Evolutionary conservation across 1,284 basidiomycete species (phyloP).

Genomic region (Heliocybe sulcata): DNA sequence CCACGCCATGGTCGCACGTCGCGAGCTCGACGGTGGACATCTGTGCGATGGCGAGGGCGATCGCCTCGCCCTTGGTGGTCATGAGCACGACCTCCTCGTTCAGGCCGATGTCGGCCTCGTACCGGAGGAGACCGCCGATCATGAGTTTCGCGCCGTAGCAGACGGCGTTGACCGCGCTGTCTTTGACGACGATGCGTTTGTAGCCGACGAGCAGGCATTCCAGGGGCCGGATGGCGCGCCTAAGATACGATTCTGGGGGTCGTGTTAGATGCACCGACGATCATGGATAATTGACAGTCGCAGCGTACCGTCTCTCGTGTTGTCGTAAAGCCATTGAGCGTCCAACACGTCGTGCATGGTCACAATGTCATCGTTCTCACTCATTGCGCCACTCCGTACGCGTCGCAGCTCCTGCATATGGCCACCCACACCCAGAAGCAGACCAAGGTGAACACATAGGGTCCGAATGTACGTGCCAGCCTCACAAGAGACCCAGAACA

Average conservation of each 20-base stretch:
- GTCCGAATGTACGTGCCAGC: slow-evolving; percentile 99
- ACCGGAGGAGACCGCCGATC: slow-evolving; percentile 97
- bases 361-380: slow-evolving; percentile 97
- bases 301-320: slow-evolving; percentile 82
- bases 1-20: slow-evolving; percentile 98
- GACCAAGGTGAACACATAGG: slow-evolving; percentile 94
- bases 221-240: slow-evolving; percentile 90
- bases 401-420: slow-evolving; percentile 99
- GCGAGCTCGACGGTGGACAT: slow-evolving; percentile 99
- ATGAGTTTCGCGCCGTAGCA: slow-evolving; percentile 99
- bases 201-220: slow-evolving; percentile 94
- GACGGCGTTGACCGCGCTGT: slow-evolving; percentile 98
- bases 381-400: slow-evolving; percentile 93
- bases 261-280: slow-evolving; percentile 5
- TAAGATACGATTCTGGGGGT: slow-evolving; percentile 84
- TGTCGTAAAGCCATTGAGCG: slow-evolving; percentile 98
- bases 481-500: slow-evolving; percentile 99
- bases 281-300: slow-evolving; percentile 3
- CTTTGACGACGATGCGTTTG: slow-evolving; percentile 99
- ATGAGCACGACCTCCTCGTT: slow-evolving; percentile 98
- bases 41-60: slow-evolving; percentile 94
- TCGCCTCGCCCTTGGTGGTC: slow-evolving; percentile 99
- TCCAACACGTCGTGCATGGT: slow-evolving; percentile 99
- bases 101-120: slow-evolving; percentile 92
- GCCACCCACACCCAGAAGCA: slow-evolving; percentile 93